Conservation (phyloP, 1,139 yeast genomes). For the Taiozyma sp. region DNA sequence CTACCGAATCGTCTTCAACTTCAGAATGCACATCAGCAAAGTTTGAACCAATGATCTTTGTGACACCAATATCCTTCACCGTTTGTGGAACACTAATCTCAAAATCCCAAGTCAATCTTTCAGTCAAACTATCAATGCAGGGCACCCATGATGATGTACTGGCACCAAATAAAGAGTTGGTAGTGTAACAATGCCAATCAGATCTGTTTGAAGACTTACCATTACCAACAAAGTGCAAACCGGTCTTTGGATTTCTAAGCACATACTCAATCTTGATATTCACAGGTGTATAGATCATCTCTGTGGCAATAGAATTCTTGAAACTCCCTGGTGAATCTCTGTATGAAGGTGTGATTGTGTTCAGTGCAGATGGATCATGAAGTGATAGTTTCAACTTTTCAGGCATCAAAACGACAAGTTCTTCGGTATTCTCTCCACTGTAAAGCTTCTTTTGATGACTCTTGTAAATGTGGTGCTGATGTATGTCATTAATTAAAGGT, state of each 20-base stretch:
- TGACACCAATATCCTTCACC: constrained; percentile 60
- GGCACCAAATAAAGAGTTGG: constrained; percentile 69
- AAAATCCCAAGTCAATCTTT: constrained; percentile 87
- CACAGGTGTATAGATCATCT: constrained; percentile 62
- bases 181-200: constrained; percentile 83
- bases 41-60: constrained; percentile 35
- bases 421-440: constrained; percentile 65
- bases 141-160: constrained; percentile 97
- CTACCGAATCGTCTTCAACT: constrained; percentile 36
- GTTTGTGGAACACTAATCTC: constrained; percentile 81
- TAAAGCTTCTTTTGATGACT: constrained; percentile 59
- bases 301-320: constrained; percentile 34
- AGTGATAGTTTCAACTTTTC: constrained; percentile 57
- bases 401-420: constrained; percentile 66
- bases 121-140: constrained; percentile 86
- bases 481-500: constrained; percentile 22
- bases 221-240: constrained; percentile 69
- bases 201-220: constrained; percentile 30
- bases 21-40: constrained; percentile 24
- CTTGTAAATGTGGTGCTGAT: constrained; percentile 49
- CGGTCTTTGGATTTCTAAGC: constrained; percentile 62
- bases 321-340: constrained; percentile 34
- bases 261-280: constrained; percentile 65
- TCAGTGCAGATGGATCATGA: constrained; percentile 45
- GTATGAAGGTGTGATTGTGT: constrained; percentile 39